A percentile compares a stretch with the other conserved stretches of the same genome.
Conservation (phyloP, 345 rosid genomes). For the Brassica carinata region DNA sequence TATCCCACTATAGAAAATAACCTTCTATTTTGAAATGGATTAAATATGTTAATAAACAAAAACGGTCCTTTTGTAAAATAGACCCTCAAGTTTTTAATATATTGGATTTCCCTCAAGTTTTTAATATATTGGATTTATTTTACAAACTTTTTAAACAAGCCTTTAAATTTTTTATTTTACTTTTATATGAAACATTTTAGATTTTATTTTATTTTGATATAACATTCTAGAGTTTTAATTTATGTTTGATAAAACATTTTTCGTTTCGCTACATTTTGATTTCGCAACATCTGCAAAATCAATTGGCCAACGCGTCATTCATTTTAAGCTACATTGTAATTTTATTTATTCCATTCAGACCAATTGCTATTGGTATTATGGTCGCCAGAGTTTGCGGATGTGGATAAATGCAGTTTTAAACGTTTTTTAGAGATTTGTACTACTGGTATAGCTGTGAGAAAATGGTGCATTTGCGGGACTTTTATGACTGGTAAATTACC, state of each 20-base stretch:
- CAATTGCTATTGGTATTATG: background rate
- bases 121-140: background rate
- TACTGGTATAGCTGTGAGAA: too few species aligned
- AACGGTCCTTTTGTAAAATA: background rate
- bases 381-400: too few species aligned
- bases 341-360: background rate
- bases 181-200: background rate
- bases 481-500: too few species aligned
- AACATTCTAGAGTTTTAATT: background rate
- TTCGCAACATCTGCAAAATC: background rate
- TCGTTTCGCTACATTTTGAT: background rate
- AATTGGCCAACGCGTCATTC: background rate
- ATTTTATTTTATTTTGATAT: background rate
- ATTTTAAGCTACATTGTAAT: background rate
- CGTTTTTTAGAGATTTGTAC: too few species aligned
- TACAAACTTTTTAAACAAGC: background rate
- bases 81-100: background rate
- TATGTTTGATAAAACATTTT: background rate
- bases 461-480: too few species aligned
- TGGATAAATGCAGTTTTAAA: too few species aligned
- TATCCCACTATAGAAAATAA: background rate
- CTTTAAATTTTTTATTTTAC: too few species aligned
- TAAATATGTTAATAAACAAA: background rate
- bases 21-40: background rate
- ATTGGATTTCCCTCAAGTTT: background rate